Conservation (phyloP, 805 yeast genomes). For the Clavispora santaluciae region DNA sequence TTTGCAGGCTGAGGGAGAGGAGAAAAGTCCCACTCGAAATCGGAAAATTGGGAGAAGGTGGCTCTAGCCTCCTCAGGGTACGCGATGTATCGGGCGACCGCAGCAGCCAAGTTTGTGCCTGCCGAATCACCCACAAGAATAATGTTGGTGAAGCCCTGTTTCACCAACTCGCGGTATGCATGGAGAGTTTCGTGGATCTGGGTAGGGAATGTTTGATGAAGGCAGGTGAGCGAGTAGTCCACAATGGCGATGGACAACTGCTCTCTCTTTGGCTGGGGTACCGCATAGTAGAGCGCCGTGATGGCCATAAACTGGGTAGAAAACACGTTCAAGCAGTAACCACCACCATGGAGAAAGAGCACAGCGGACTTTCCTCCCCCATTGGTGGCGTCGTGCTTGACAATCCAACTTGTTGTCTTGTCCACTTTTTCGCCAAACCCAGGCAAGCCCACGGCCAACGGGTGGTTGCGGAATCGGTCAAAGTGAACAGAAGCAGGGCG, state of each 20-base stretch:
- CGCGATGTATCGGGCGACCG: slow-evolving; percentile 18
- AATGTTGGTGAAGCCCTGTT: slow-evolving; percentile 9
- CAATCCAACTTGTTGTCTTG: slow-evolving; percentile 15
- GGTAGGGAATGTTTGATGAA: slow-evolving; percentile 20
- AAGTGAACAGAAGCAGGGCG: slow-evolving; percentile 19
- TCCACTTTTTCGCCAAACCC: slow-evolving; percentile 13
- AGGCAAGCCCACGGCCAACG: slow-evolving; percentile 8
- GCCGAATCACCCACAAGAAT: slow-evolving; percentile 12
- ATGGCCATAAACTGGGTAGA: slow-evolving; percentile 22
- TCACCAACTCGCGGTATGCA: slow-evolving; percentile 11
- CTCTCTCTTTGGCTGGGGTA: slow-evolving; percentile 12
- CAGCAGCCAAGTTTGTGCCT: slow-evolving; percentile 13
- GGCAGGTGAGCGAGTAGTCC: slow-evolving; percentile 22
- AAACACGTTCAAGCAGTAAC: slow-evolving; percentile 19
- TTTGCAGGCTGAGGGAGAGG: slow-evolving; percentile 26
- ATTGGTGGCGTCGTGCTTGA: slow-evolving; percentile 2
- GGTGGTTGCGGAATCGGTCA: slow-evolving; percentile 9
- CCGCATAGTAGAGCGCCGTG: slow-evolving; percentile 18
- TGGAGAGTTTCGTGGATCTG: slow-evolving; percentile 20
- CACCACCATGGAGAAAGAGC: slow-evolving; percentile 25
- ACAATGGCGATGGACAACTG: slow-evolving; percentile 17
- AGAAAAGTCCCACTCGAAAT: slow-evolving; percentile 16
- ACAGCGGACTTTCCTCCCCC: slow-evolving; percentile 12
- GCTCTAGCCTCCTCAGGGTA: slow-evolving; percentile 27
- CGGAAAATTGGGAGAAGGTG: slow-evolving; percentile 19